These are phyloP conservation scores for Orychophragmus violaceus DNA, from an alignment of 345 rosid genomes.

Conservation along the genomic window DNA sequence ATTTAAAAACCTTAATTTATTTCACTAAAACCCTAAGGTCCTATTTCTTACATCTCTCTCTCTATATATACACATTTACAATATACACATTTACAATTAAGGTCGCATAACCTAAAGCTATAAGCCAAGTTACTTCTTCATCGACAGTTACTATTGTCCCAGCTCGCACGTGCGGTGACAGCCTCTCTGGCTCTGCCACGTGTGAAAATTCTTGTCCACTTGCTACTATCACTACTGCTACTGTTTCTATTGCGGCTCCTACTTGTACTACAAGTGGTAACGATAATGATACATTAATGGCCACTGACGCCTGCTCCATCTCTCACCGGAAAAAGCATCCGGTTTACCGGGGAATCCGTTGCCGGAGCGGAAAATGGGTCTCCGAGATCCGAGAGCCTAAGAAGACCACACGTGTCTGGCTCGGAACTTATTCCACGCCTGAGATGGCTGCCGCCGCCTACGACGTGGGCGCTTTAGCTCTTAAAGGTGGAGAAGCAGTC, in stretches of 20 bases:
- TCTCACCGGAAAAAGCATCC: slow-evolving; percentile 40
- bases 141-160: slow-evolving; percentile 16
- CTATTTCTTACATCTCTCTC: background rate
- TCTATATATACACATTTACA: background rate
- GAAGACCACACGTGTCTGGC: slow-evolving; percentile 82
- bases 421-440: slow-evolving; percentile 65
- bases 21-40: slow-evolving; percentile 12
- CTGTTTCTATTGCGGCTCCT: slow-evolving; percentile 31
- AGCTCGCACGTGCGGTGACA: slow-evolving; percentile 25
- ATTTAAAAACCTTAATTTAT: slow-evolving; percentile 15
- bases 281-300: slow-evolving; percentile 2
- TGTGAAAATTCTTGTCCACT: slow-evolving; percentile 26
- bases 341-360: slow-evolving; percentile 58
- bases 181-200: slow-evolving; percentile 11
- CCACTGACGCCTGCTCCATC: slow-evolving; percentile 29
- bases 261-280: too few relatives aligned
- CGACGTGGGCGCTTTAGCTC: slow-evolving; percentile 78
- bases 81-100: background rate
- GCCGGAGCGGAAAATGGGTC: slow-evolving; percentile 81
- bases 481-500: slow-evolving; percentile 52
- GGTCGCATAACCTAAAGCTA: slow-evolving; percentile 28
- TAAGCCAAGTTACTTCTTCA: slow-evolving; percentile 17
- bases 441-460: slow-evolving; percentile 92
- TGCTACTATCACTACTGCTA: too few relatives aligned
- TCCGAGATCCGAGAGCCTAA: slow-evolving; percentile 86